Base-by-base conservation (phyloP, 1,284 basidiomycete species). In the Cerrena zonata region DNA sequence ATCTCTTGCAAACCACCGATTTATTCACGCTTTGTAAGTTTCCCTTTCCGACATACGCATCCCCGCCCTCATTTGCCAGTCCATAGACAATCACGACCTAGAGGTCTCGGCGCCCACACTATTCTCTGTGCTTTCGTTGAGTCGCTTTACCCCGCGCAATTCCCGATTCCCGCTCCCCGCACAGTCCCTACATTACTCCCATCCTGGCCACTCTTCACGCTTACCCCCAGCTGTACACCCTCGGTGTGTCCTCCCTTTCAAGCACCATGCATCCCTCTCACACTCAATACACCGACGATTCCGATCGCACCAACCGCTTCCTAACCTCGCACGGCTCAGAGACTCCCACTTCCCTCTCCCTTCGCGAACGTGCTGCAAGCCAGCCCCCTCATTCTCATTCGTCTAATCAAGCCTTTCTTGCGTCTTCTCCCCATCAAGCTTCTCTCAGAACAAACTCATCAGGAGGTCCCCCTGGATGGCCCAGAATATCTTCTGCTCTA, bases 361-460 rank as follows among this genome's bases (percentile, higher is more conserved):
- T 68, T 24, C 71, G 77, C 49, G 79, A 84, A 63, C 72, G 84
- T 53, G 84, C 84, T 36, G 77, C 84, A 1, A 82, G 80, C 63
- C 84, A 86, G 60, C 84, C 84, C 15, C 84, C 84, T 3, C 75
- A 75, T 53, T 68, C 73, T 2, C 75, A 75, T 53, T 68, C 73
- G 2, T 72, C 74, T 44, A 72, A 71, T 36, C 72, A 76, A 54
- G 64, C 60, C 51, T 78, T 76, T 56, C 61, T 78, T 25, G 68
- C 70, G 13, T 78, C 79, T 15, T 78, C 79, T n/a, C 80, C 79
- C 18, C 77, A 73, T n/a, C 77, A 75, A 49, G 69, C 75, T 59
- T 66, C 23, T 21, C 5, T 76, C 53, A 76, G 77, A 37, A 42
- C 41, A 42, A 73, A 76, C 51, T 74, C 70, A 56, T 65, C 80